A percentile compares a stretch with the other conserved stretches of the same genome.
Conservation (phyloP, 164 flowering plant species). For the Tetracentron sinense region DNA sequence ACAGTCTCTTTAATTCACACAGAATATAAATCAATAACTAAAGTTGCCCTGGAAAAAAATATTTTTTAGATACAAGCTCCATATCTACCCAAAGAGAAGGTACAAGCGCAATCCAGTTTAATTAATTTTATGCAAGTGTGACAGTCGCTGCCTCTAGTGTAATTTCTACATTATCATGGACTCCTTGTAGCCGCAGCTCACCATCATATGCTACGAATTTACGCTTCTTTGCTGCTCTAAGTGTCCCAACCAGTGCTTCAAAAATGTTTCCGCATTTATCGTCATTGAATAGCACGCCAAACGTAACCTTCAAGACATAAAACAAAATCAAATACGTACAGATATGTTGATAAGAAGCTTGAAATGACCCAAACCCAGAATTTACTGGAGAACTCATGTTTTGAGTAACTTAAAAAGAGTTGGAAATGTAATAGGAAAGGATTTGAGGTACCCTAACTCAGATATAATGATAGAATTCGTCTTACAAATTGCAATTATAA, state of each 20-base stretch:
- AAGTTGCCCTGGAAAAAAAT: too few relatives aligned
- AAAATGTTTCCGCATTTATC: slow-evolving; percentile 92
- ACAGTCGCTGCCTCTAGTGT: slow-evolving; percentile 30
- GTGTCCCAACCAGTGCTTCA: slow-evolving; percentile 94
- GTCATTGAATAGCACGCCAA: slow-evolving; percentile 84
- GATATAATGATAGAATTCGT: too few relatives aligned
- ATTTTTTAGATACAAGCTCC: too few relatives aligned
- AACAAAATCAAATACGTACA: not conserved
- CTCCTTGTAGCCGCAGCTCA: slow-evolving; percentile 86
- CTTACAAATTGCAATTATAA: too few relatives aligned
- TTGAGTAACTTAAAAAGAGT: too few relatives aligned
- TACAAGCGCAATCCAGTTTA: too few relatives aligned
- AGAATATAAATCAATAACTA: too few relatives aligned
- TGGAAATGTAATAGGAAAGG: too few relatives aligned
- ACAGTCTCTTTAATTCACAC: too few relatives aligned
- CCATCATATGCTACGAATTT: slow-evolving; percentile 73
- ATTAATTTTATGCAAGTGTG: slow-evolving; percentile 8
- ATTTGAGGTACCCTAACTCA: too few relatives aligned
- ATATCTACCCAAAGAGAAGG: too few relatives aligned
- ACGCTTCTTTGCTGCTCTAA: slow-evolving; percentile 92
- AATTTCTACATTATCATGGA: slow-evolving; percentile 91
- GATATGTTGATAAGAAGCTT: too few relatives aligned
- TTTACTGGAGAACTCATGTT: not conserved
- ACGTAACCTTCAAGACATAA: slow-evolving; percentile 85
- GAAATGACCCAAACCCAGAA: not conserved